A percentile compares a stretch with the other conserved stretches of the same genome.
Conservation (phyloP, 2,329 filamentous ascomycete genomes). For the Penicillium nordicum region DNA sequence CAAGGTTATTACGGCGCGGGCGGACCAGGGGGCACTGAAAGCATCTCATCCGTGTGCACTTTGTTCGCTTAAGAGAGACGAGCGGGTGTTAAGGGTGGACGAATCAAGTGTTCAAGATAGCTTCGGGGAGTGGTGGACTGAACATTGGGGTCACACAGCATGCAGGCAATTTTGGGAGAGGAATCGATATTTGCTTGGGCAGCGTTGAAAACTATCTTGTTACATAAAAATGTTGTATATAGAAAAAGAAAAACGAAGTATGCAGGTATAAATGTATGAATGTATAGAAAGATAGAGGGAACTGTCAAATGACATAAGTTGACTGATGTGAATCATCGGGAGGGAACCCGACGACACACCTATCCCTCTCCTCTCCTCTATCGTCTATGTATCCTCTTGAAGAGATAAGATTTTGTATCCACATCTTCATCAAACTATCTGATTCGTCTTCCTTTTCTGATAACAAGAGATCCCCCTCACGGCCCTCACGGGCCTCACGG, state of each 20-base stretch:
- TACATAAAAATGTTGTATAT: neutral
- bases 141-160: slow-evolving; percentile 76
- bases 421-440: neutral
- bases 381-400: too few species aligned
- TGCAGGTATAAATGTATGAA: too few species aligned
- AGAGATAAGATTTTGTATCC: neutral
- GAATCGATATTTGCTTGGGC: slow-evolving; percentile 66
- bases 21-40: slow-evolving; percentile 64
- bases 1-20: slow-evolving; percentile 60
- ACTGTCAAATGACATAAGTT: neutral
- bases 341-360: slow-evolving; percentile 1
- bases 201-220: slow-evolving; percentile 52
- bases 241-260: neutral
- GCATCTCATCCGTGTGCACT: slow-evolving; percentile 75
- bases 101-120: slow-evolving; percentile 71
- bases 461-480: neutral
- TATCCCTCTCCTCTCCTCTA: neutral
- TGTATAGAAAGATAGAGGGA: neutral
- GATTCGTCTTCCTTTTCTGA: neutral
- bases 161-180: slow-evolving; percentile 84
- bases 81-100: slow-evolving; percentile 74
- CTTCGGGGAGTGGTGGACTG: slow-evolving; percentile 95
- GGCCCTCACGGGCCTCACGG: neutral
- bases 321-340: neutral
- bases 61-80: slow-evolving; percentile 84